Evolutionary conservation across 345 rosid genomes (phyloP).

Genomic region (Tarenaya hassleriana): DNA sequence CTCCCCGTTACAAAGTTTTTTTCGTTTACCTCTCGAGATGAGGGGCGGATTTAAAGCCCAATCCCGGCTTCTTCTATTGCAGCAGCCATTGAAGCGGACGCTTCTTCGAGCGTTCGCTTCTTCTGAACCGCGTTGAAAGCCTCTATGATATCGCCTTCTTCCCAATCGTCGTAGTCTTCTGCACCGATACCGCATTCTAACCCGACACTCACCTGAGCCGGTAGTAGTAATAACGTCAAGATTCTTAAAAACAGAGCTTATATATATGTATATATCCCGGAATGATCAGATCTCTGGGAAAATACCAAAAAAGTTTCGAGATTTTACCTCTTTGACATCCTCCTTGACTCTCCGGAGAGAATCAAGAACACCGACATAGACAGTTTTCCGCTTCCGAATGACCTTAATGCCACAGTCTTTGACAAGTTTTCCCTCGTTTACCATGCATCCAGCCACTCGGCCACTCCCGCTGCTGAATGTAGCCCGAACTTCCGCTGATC

Average conservation of each 20-base stretch:
- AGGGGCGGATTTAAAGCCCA: slow-evolving; percentile 20
- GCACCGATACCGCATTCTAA: slow-evolving; percentile 80
- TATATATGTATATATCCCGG: not conserved
- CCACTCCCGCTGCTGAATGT: slow-evolving; percentile 96
- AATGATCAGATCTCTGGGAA: not conserved
- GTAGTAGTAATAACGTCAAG: too few species aligned
- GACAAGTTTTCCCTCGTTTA: slow-evolving; percentile 75
- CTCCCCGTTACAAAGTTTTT: too few species aligned
- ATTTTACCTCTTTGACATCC: slow-evolving; percentile 77
- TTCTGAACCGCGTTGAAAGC: slow-evolving; percentile 67
- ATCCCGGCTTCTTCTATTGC: slow-evolving; percentile 68
- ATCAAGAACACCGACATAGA: slow-evolving; percentile 67
- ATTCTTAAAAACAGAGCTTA: too few species aligned
- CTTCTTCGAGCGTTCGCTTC: slow-evolving; percentile 91
- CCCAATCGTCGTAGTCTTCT: slow-evolving; percentile 68
- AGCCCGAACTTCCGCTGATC: slow-evolving; percentile 84
- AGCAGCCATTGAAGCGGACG: slow-evolving; percentile 91
- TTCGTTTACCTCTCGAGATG: too few species aligned
- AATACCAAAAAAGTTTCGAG: not conserved
- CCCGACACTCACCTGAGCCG: slow-evolving; percentile 78
- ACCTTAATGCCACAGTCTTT: slow-evolving; percentile 85
- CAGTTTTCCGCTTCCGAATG: slow-evolving; percentile 52
- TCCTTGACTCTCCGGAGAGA: slow-evolving; percentile 91
- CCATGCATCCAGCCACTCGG: slow-evolving; percentile 98
- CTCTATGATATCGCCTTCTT: slow-evolving; percentile 68